Percentiles rank a stretch among this genome's conserved stretches.
Evolutionary conservation across 495 filamentous ascomycete species (phyloP).

Genomic region (Chaetomium fimeti): DNA sequence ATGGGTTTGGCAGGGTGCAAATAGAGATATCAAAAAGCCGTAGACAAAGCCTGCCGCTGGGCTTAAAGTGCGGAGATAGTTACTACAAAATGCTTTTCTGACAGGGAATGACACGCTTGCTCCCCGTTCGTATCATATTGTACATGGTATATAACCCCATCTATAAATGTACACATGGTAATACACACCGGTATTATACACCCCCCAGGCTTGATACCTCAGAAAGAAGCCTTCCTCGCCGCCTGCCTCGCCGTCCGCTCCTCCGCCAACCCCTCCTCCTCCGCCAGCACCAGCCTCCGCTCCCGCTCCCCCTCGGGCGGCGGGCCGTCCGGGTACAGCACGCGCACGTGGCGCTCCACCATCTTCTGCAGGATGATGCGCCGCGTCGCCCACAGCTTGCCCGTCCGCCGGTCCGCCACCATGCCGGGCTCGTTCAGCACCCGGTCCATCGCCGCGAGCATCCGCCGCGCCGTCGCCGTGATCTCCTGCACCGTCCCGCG

Average conservation of each 20-base stretch:
- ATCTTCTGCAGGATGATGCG: conserved; percentile 35
- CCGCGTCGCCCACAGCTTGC: conserved; percentile 28
- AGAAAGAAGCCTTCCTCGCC: background rate
- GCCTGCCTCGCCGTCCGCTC: background rate
- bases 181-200: background rate
- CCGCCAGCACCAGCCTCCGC: background rate
- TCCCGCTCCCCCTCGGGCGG: conserved; percentile 19
- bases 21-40: background rate
- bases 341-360: conserved; percentile 32
- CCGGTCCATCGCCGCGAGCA: conserved; percentile 43
- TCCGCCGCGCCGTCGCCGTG: conserved; percentile 41
- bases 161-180: background rate
- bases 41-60: no score
- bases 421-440: conserved; percentile 29
- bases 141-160: conserved; percentile 2
- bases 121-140: background rate
- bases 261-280: background rate
- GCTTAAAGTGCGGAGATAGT: no score
- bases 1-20: background rate
- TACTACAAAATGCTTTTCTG: background rate
- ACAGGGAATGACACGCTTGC: background rate
- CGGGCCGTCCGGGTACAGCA: conserved; percentile 21
- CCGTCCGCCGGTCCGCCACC: conserved; percentile 13
- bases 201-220: no score
- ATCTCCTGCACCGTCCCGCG: conserved; percentile 35